Evolutionary conservation across 495 filamentous ascomycete genomes (phyloP), one percentile per base, ranked within the genome.

Genomic region (Penicillium desertorum): DNA sequence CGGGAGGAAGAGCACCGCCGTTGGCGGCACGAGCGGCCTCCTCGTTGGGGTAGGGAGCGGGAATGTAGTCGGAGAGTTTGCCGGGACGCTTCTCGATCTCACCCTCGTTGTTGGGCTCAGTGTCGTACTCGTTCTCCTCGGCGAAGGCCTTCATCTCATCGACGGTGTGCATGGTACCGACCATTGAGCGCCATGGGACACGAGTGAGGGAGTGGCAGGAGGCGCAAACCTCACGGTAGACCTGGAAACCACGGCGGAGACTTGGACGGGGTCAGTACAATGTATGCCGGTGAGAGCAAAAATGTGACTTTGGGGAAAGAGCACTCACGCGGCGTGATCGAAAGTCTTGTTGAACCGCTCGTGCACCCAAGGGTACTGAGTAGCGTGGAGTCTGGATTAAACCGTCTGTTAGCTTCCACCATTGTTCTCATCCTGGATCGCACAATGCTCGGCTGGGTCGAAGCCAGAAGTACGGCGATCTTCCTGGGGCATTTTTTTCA

Each of bases 241-340:
- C 95, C 80, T 96, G 95, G 86, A 99, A 98, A 77, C 95, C 95
- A 78, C 95, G 92, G 69, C 95, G 94, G 64, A 99, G 92, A 65
- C 93, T 96, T 41, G 57, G 17, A 62, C 12, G 32, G 47, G 46
- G 62, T 78, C 55, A 77, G 68, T 58, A 62, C 56, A 41, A 32
- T 27, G 57, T 56, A 58, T 68, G 62, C 67, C 36, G 36, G 64
- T 49, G 52, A 47, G 29, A 39, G 37, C 36, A 41, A 39, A 32
- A 43, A 44, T 41, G 46, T 55, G 43, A 47, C 32, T 37, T 36
- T n/a, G 17, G 16, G 44, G 19, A 34, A 20, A 36, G 53, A 43
- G 27, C 49, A 80, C 89, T 86, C 84, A 96, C 93, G 90, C 85
- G 75, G 89, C 83, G 74, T 98, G 94, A 70, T 99, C 95, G 72